Percentiles rank a stretch among this genome's conserved stretches.
phyloP scores from a whole-genome alignment of 2,329 filamentous ascomycete species.

The Calonectria honghensis region DNA sequence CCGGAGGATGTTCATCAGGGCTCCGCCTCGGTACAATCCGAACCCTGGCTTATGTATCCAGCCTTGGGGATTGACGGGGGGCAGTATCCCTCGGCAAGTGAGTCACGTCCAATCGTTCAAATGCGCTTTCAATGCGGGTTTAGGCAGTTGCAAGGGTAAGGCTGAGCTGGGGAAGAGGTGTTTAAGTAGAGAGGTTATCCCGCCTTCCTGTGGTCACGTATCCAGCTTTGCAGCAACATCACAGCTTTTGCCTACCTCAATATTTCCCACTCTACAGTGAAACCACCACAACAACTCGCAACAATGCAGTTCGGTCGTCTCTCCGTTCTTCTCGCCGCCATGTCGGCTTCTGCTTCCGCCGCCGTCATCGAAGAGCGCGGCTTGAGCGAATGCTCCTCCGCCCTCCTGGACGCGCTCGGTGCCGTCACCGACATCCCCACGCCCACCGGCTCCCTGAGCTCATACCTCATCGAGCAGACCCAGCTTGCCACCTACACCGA shows the following conservation, averaged over 20 bases:
- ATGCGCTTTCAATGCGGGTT: background rate
- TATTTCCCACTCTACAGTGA: background rate
- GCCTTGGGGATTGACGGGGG: background rate
- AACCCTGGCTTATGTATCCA: constrained; percentile 7
- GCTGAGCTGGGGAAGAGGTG: background rate
- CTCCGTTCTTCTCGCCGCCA: background rate
- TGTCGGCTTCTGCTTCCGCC: background rate
- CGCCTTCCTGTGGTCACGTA: background rate
- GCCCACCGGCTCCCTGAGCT: background rate
- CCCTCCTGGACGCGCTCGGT: background rate
- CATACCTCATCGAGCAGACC: background rate
- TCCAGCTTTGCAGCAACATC: background rate
- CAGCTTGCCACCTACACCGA: background rate
- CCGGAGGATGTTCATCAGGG: background rate
- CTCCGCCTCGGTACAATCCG: background rate
- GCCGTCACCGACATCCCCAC: background rate
- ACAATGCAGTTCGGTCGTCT: constrained; percentile 15
- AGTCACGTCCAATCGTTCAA: background rate
- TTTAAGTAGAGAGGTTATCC: background rate
- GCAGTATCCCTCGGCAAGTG: background rate
- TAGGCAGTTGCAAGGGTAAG: background rate
- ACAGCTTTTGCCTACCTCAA: background rate
- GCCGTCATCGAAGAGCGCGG: background rate
- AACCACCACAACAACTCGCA: background rate
- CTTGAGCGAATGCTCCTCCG: background rate